Evolutionary conservation across 768 basidiomycete genomes (phyloP).

Genomic region (Panus rudis): DNA sequence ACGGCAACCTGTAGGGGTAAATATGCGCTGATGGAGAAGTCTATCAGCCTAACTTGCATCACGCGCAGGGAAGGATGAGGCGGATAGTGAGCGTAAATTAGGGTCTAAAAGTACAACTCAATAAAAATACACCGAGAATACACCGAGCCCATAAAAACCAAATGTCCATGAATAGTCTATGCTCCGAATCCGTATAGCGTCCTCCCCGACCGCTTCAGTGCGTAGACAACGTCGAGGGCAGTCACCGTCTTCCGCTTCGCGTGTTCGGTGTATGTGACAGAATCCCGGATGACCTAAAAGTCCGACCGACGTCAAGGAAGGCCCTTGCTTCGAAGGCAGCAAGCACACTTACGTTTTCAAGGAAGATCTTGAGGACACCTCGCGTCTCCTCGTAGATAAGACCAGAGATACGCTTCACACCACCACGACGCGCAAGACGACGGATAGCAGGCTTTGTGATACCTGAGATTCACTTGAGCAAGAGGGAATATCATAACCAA

Average conservation of each 20-base stretch:
- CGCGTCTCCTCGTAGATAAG: slow-evolving; percentile 64
- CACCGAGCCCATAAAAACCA: slow-evolving; percentile 11
- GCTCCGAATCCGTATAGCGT: slow-evolving; percentile 93
- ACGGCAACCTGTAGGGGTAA: slow-evolving; percentile 5
- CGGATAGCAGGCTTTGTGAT: slow-evolving; percentile 60
- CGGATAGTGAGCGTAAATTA: slow-evolving; percentile 6
- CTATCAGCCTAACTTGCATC: slow-evolving; percentile 5
- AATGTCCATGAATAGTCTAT: slow-evolving; percentile 28
- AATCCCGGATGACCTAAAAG: slow-evolving; percentile 81
- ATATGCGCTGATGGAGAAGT: background rate
- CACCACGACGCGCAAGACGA: slow-evolving; percentile 59
- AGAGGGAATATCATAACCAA: background rate
- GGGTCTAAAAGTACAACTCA: slow-evolving; percentile 21
- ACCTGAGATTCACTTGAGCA: slow-evolving; percentile 21
- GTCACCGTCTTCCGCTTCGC: slow-evolving; percentile 95
- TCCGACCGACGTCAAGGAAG: background rate
- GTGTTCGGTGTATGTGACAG: slow-evolving; percentile 98
- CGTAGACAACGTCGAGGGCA: slow-evolving; percentile 89
- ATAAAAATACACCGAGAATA: slow-evolving; percentile 25
- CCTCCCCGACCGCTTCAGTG: slow-evolving; percentile 77
- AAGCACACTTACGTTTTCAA: slow-evolving; percentile 34
- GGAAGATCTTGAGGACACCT: slow-evolving; percentile 54
- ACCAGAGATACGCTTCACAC: slow-evolving; percentile 57
- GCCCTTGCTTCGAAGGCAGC: too few species aligned
- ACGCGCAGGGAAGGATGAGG: slow-evolving; percentile 10